Percentiles rank a stretch among this genome's conserved stretches.
phyloP scores from a whole-genome alignment of 148 eudicot species.

The Cornus kousa region DNA sequence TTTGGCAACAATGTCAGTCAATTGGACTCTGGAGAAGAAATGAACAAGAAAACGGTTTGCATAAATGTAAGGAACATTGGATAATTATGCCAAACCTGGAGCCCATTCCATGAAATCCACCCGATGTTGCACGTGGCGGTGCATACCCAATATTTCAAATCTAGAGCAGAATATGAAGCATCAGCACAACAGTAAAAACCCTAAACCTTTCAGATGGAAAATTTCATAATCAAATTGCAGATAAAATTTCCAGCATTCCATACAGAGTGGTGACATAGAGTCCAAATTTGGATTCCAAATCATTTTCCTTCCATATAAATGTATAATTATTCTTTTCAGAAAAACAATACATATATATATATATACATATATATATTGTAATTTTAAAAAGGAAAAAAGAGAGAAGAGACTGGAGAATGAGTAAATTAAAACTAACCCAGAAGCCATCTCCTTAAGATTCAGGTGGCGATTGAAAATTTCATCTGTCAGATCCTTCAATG shows the following conservation, averaged over 20 bases:
- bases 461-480: constrained; percentile 57
- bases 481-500: constrained; percentile 76
- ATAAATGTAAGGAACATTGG: not conserved
- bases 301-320: too few species aligned
- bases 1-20: not conserved
- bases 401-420: not conserved
- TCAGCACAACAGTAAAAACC: constrained; percentile 1
- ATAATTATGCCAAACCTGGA: constrained; percentile 62
- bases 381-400: not conserved
- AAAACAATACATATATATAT: too few species aligned
- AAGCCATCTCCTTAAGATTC: constrained; percentile 71
- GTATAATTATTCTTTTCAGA: too few species aligned
- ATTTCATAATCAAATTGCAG: not conserved
- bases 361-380: too few species aligned
- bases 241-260: not conserved
- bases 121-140: constrained; percentile 81
- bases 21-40: not conserved
- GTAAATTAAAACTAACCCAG: constrained; percentile 57
- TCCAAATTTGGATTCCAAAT: not conserved
- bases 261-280: not conserved
- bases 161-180: constrained; percentile 30
- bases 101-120: constrained; percentile 99
- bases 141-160: constrained; percentile 78
- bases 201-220: constrained; percentile 3
- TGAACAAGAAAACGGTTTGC: not conserved